Conservation (phyloP, 176 grass and related monocot species). For the Oryza nivara region DNA sequence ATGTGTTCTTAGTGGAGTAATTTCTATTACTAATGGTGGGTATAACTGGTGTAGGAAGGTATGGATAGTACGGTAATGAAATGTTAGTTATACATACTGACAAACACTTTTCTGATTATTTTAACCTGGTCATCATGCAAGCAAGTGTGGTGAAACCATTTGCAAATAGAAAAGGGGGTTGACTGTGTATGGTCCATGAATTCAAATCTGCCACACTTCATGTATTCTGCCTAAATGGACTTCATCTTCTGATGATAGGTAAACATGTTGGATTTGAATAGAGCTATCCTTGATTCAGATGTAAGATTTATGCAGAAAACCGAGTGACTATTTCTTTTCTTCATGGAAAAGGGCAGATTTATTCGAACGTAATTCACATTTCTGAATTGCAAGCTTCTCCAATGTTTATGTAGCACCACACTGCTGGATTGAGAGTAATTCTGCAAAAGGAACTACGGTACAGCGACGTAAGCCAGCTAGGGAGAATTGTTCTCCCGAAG, state of each 20-base stretch:
- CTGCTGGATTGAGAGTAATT: slow-evolving; percentile 71
- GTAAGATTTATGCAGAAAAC: slow-evolving; percentile 64
- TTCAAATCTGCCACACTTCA: background rate
- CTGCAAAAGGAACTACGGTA: slow-evolving; percentile 86
- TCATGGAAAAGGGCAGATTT: slow-evolving; percentile 14
- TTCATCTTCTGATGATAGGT: slow-evolving; percentile 55
- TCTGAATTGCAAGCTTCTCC: slow-evolving; percentile 42
- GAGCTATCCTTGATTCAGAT: slow-evolving; percentile 64
- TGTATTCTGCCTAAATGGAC: slow-evolving; percentile 29
- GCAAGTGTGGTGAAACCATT: slow-evolving; percentile 6
- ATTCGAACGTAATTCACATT: slow-evolving; percentile 8
- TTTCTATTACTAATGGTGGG: slow-evolving; percentile 26
- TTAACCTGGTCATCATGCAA: background rate
- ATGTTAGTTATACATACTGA: background rate
- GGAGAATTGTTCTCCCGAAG: slow-evolving; percentile 95
- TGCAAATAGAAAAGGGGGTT: background rate
- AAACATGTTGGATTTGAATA: slow-evolving; percentile 69
- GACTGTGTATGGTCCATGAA: slow-evolving; percentile 6
- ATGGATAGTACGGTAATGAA: slow-evolving; percentile 11
- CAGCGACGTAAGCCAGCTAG: slow-evolving; percentile 83
- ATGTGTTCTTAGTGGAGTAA: background rate
- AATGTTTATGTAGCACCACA: slow-evolving; percentile 63
- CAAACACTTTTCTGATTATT: background rate
- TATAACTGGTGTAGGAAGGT: background rate
- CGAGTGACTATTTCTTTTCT: background rate